A percentile compares a stretch with the other conserved stretches of the same genome.
Evolutionary conservation across 202 grass and related monocot species (phyloP).

Genomic region (Bolboschoenoplectus hybrid): DNA sequence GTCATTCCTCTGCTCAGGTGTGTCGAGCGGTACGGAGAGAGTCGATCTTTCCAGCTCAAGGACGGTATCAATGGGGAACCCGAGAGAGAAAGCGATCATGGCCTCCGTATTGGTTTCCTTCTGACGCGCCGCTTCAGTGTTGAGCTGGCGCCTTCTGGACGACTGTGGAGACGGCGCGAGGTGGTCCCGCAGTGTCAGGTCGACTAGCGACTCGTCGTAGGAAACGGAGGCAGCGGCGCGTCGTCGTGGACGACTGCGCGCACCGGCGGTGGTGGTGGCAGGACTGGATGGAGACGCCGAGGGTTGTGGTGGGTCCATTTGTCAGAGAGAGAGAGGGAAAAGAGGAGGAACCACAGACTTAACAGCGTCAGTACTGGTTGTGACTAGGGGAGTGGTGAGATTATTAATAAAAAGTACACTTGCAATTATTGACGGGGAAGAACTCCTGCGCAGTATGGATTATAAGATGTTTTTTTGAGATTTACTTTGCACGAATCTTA

Average conservation of each 20-base stretch:
- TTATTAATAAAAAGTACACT: neutral
- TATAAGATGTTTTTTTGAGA: too few relatives aligned
- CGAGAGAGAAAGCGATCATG: constrained; percentile 79
- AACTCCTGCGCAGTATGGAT: too few relatives aligned
- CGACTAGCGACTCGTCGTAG: constrained; percentile 82
- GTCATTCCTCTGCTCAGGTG: constrained; percentile 61
- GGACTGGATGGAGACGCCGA: constrained; percentile 39
- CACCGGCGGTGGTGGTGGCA: neutral
- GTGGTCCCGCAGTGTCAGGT: constrained; percentile 59
- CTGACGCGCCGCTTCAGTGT: constrained; percentile 63
- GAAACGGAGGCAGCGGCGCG: constrained; percentile 49
- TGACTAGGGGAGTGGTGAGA: neutral
- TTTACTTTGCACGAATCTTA: too few relatives aligned
- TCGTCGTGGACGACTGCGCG: constrained; percentile 44
- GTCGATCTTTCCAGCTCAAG: constrained; percentile 56
- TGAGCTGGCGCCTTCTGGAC: constrained; percentile 53
- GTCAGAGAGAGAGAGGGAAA: constrained; percentile 7
- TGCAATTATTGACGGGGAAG: neutral
- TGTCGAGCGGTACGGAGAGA: constrained; percentile 37
- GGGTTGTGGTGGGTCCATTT: constrained; percentile 8
- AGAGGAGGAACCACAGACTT: neutral
- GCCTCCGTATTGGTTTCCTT: constrained; percentile 92
- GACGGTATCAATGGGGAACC: constrained; percentile 77
- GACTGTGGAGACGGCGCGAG: constrained; percentile 57
- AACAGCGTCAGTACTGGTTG: neutral